phyloP scores from a whole-genome alignment of 768 basidiomycete genomes.

The Serendipita sp. region DNA sequence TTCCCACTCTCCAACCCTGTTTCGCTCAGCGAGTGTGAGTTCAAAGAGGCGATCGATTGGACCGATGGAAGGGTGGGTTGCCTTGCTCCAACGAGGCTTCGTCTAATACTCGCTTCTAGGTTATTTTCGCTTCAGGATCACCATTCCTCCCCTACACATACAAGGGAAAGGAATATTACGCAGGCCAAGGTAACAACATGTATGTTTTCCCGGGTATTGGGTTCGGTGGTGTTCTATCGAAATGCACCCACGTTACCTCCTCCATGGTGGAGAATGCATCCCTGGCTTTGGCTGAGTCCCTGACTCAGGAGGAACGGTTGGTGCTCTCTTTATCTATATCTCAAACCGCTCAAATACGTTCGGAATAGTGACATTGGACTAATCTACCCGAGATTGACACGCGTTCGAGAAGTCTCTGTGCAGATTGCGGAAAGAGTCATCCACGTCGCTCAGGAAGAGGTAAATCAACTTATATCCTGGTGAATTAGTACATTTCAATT shows the following conservation, averaged over 20 bases:
- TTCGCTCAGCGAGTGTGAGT: slow-evolving; percentile 64
- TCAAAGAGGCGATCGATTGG: slow-evolving; percentile 52
- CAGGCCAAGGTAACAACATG: slow-evolving; percentile 94
- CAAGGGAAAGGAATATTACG: slow-evolving; percentile 39
- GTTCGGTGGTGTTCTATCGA: slow-evolving; percentile 58
- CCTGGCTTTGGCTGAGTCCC: slow-evolving; percentile 56
- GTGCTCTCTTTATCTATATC: slow-evolving; percentile 7
- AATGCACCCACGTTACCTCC: slow-evolving; percentile 56
- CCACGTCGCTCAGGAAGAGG: slow-evolving; percentile 56
- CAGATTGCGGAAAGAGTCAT: slow-evolving; percentile 61
- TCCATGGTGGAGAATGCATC: slow-evolving; percentile 81
- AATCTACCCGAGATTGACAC: slow-evolving; percentile 68
- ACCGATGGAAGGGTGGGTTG: slow-evolving; percentile 47
- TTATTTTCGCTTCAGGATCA: slow-evolving; percentile 74
- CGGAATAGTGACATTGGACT: slow-evolving; percentile 24
- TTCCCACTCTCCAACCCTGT: slow-evolving; percentile 89
- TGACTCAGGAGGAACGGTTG: slow-evolving; percentile 51
- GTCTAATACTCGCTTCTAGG: slow-evolving; percentile 17
- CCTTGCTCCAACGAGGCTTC: slow-evolving; percentile 20
- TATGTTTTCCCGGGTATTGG: slow-evolving; percentile 71
- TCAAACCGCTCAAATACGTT: not conserved
- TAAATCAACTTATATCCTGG: slow-evolving; percentile 19
- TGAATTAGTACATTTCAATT: not conserved
- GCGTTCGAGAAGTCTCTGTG: slow-evolving; percentile 74
- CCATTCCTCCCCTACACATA: slow-evolving; percentile 57